These are phyloP conservation scores for Saturnispora sanitii DNA, from an alignment of 805 yeast genomes.

Conservation along the genomic window DNA sequence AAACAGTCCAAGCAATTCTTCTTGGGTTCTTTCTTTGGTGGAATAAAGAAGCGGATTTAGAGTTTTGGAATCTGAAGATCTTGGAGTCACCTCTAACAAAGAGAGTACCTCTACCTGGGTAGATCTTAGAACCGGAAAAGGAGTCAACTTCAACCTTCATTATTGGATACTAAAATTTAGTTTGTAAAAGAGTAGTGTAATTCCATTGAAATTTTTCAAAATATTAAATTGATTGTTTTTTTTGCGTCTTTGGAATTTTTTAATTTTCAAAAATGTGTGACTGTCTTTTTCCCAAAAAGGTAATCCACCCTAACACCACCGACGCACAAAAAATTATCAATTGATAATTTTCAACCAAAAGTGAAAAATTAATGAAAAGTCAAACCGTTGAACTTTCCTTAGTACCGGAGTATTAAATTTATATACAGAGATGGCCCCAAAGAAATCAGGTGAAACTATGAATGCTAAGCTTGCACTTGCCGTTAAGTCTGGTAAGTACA, in stretches of 20 bases:
- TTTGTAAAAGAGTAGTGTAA: not conserved
- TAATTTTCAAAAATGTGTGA: not conserved
- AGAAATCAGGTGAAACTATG: conserved; percentile 85
- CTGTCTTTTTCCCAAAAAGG: not conserved
- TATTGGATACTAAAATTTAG: conserved; percentile 12
- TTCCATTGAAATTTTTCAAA: not conserved
- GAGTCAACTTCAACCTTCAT: conserved; percentile 99
- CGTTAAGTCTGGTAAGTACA: conserved; percentile 98
- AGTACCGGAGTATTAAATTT: conserved; percentile 80
- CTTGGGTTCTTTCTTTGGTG: conserved; percentile 99
- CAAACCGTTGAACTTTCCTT: not conserved
- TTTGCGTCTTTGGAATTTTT: not conserved
- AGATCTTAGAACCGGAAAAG: conserved; percentile 98
- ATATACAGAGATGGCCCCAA: conserved; percentile 99
- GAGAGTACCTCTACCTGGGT: conserved; percentile 99
- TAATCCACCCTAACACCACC: not conserved
- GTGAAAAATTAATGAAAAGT: not conserved
- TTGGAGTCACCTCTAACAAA: conserved; percentile 99
- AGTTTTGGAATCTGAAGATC: conserved; percentile 97
- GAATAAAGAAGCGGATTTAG: conserved; percentile 96
- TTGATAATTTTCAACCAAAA: not conserved
- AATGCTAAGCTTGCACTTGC: conserved; percentile 97
- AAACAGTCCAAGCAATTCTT: conserved; percentile 98
- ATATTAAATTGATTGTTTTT: not conserved
- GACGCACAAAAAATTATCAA: not conserved